Base-by-base conservation (phyloP, 2,329 filamentous ascomycete species). In the Curvularia verruculosa region DNA sequence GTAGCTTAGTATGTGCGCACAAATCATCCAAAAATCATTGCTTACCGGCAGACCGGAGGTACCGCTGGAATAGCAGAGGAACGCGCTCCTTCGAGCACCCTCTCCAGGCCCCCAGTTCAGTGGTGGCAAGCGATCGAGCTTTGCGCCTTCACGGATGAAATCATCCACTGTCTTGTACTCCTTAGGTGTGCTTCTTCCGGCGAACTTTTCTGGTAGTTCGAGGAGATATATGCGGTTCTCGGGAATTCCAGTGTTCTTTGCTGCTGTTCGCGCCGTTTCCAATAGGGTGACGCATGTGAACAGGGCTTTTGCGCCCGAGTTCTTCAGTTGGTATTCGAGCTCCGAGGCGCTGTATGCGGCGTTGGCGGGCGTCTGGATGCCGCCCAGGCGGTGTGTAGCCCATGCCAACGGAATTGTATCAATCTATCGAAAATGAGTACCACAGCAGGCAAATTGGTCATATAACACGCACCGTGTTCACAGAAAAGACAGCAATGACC, bases 61-160 rank as follows among this genome's bases (percentile, higher is more conserved):
- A 19, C 90, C 90, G 71, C 87, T 91, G 0, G 89, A 92, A 73
- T 91, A 93, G 77, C 89, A 92, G 43, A 96, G 80, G 70, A 90
- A 94, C 0, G 91, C 89, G 5, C 86, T 86, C 66, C 89, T 87
- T 52, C 85, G 84, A 34, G 84, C 83, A 3, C 87, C 88, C 64
- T 90, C 86, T 0, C 89, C 89, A 57, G 82, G 81, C 40, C 77
- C 68, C 87, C 88, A 90, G 29, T 80, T 80, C 68, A 89, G 72
- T 5, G 81, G 77, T 56, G 85, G 81, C 21, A 89, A 72, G 18
- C 80, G 75, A 2, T 84, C 81, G 31, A 87, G 75, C 13, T 79
- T 77, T 44, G 74, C 70, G 24, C 91, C 91, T 58, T 87, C 80
- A 1, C 81, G 78, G 31, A 92, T 81, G 21, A 94, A 75, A 37